phyloP scores from a whole-genome alignment of 352 stramenopile species.

The Pythium myriotylum region DNA sequence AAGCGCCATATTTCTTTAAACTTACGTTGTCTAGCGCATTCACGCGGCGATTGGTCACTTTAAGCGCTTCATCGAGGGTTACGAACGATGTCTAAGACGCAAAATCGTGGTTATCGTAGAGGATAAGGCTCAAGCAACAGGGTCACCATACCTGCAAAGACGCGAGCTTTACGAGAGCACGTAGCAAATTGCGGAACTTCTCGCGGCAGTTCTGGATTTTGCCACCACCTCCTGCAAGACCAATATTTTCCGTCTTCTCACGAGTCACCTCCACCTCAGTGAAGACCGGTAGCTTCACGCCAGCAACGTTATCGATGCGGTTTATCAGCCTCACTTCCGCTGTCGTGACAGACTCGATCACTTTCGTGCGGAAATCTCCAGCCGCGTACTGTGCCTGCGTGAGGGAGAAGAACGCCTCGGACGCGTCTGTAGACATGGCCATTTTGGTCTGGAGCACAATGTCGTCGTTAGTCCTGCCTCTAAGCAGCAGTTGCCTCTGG shows the following conservation, averaged over 20 bases:
- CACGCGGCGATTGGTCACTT: slow-evolving; percentile 98
- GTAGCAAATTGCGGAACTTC: slow-evolving; percentile 85
- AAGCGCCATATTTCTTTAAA: neutral
- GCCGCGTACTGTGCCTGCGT: slow-evolving; percentile 98
- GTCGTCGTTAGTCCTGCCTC: neutral
- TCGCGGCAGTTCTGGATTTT: slow-evolving; percentile 96
- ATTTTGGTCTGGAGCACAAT: slow-evolving; percentile 78
- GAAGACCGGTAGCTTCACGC: slow-evolving; percentile 99
- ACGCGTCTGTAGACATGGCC: slow-evolving; percentile 88
- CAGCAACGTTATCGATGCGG: slow-evolving; percentile 99
- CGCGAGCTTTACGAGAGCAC: slow-evolving; percentile 87
- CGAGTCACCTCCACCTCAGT: slow-evolving; percentile 94
- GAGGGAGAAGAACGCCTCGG: slow-evolving; percentile 97
- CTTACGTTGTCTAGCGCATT: slow-evolving; percentile 98
- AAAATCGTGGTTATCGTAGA: too few species aligned
- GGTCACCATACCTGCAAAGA: slow-evolving; percentile 78
- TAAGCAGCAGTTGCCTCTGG: neutral
- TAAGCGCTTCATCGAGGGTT: slow-evolving; percentile 98
- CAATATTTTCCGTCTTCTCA: slow-evolving; percentile 95
- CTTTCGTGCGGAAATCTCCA: slow-evolving; percentile 96
- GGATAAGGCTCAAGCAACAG: too few species aligned
- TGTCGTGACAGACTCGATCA: slow-evolving; percentile 95
- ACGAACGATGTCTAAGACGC: slow-evolving; percentile 98
- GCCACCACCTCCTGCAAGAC: slow-evolving; percentile 95
- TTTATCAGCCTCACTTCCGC: slow-evolving; percentile 96